Base-by-base conservation (phyloP, 352 stramenopile species). In the Phytophthora europaea region DNA sequence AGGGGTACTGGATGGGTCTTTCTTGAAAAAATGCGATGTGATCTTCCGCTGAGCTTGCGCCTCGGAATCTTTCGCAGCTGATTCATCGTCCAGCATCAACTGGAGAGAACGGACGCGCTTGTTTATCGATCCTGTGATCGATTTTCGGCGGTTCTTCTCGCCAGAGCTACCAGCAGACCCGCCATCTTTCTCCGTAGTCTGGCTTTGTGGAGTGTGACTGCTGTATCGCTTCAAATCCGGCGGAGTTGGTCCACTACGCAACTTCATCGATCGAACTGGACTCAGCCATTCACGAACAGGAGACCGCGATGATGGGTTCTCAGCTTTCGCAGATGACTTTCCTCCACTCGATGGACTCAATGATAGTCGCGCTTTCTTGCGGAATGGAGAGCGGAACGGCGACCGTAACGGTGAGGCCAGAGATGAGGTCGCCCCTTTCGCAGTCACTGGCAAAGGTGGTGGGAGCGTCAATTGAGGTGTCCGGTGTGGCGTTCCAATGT, bases 91-190 rank as follows among this genome's bases (percentile, higher is more conserved):
- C 22, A 95, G 81, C 72, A 95, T 90, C 6, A 83, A 66, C 43
- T 93, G 82, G n/a, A 95, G 73, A 40, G 88, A 95, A 6, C 86
- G 83, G 22, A 94, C 89, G n/a, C 87, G 86, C 65, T 90, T 93
- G 76, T 88, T 94, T 38, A 88, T 75, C 20, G 72, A 72, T 0
- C 73, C 73, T 0, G 43, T 80, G 48, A 73, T 77, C 28, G 56
- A 81, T 65, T 72, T 81, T 7, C 60, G 75, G 33, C 65, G 75
- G 68, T 57, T 18, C 6, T 71, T 72, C 16, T 78, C 72, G 31
- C 47, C 61, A 59, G 67, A 64, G 28, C 62, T 70, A n/a, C 57
- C 58, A 23, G 20, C 43, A 61, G 59, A 69, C 13, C 45, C 50
- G 10, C 75, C 62, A 62, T 63, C 12, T 61, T 61, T 51, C 4